A percentile compares a stretch with the other conserved stretches of the same genome.
Evolutionary conservation across 441 rosid species (phyloP).

Genomic region (Rhodomyrtus psidioides): DNA sequence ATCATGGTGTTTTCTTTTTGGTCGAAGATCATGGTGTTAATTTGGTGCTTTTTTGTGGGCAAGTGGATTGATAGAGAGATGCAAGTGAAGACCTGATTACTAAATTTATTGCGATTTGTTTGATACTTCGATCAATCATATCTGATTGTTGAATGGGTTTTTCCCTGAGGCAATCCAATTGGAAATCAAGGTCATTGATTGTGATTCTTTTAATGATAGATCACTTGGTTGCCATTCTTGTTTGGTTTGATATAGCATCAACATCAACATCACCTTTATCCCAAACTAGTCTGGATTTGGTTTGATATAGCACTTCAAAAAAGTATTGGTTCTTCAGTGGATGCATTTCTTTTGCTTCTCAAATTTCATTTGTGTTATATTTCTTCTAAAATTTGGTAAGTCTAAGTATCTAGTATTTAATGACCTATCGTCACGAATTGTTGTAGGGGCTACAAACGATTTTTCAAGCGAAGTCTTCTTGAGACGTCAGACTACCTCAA

Average conservation of each 20-base stretch:
- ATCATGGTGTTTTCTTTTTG: background rate
- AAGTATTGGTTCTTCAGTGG: background rate
- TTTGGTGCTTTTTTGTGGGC: background rate
- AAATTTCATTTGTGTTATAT: background rate
- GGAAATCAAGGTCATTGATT: background rate
- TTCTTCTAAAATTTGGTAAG: background rate
- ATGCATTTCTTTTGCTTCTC: background rate
- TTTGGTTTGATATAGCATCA: background rate
- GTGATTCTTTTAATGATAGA: background rate
- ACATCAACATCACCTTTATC: too few relatives aligned
- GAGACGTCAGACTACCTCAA: constrained; percentile 88
- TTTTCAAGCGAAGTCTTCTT: constrained; percentile 60
- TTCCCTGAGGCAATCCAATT: background rate
- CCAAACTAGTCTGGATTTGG: too few relatives aligned
- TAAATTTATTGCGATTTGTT: background rate
- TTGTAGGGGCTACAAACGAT: constrained; percentile 94
- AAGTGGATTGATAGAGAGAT: background rate
- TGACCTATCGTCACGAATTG: background rate
- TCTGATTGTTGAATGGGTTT: background rate
- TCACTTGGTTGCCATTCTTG: background rate
- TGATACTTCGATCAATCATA: background rate
- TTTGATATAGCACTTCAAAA: background rate
- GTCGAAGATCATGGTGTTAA: background rate
- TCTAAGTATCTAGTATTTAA: background rate
- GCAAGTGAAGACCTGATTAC: background rate